Evolutionary conservation across 345 rosid genomes (phyloP), one percentile per base, ranked within the genome.

Genomic region (Citrus inodora): DNA sequence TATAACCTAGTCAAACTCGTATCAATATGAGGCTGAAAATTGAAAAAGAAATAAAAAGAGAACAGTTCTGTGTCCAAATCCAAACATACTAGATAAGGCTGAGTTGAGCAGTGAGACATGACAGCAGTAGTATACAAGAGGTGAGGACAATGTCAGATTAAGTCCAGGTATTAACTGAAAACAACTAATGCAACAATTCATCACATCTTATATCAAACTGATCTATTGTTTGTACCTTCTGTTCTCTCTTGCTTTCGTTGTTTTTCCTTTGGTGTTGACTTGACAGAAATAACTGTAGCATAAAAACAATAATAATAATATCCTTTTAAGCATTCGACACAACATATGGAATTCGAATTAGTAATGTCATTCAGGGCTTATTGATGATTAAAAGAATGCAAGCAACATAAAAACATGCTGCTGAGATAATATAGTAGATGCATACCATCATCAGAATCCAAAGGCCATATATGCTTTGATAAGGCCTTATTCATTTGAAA

Each of bases 401-500:
- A 61, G 25, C 68, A 40, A 67, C 58, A 42, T 40, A 61, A 42
- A 32, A n/a, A 19, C 25, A 27, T 46, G 13, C 48, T 42, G 63
- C 77, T 17, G 16, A 61, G 38, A 40, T 61, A 25, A 74, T 22
- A 59, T 30, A 2, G n/a, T 48, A 5, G 69, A 55, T 66, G 14
- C 65, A 79, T 82, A 89, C 87, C 87, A n/a, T 81, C 83, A 48
- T 86, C 82, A 6, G 87, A 73, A 65, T 83, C 86, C 77, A 87
- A 79, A 25, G 93, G 88, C 86, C 83, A 79, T 48, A 88, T 86
- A 82, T 90, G 90, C 86, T 84, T 87, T 75, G 89, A 76, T 62
- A 88, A 81, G 64, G 82, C 90, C 76, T 86, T 88, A 75, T 86
- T 88, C 92, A 88, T 88, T 83, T 88, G 89, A 81, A 90, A 90